phyloP scores from a whole-genome alignment of 805 yeast genomes.

The Clavispora vitiphila region DNA sequence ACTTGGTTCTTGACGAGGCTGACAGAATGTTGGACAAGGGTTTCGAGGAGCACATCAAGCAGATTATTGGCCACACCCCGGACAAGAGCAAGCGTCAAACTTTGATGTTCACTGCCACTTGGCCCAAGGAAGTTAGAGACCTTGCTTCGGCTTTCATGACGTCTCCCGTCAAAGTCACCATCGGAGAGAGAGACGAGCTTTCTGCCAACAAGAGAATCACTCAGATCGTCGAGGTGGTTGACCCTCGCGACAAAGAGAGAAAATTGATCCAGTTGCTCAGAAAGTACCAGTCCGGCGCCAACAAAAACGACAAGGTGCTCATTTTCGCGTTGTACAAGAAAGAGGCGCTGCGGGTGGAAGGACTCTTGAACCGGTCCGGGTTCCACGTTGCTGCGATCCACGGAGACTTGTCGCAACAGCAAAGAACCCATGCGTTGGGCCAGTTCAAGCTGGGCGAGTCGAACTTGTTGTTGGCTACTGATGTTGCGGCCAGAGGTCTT shows the following conservation, averaged over 20 bases:
- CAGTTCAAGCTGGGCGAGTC: slow-evolving; percentile 78
- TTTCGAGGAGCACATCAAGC: slow-evolving; percentile 91
- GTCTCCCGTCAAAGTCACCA: slow-evolving; percentile 79
- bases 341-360: slow-evolving; percentile 90
- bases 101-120: slow-evolving; percentile 98
- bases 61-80: slow-evolving; percentile 62
- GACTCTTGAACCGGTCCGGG: slow-evolving; percentile 64
- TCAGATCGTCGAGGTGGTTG: slow-evolving; percentile 87
- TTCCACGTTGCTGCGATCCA: slow-evolving; percentile 88
- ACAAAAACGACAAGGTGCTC: slow-evolving; percentile 73
- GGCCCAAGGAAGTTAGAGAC: slow-evolving; percentile 99
- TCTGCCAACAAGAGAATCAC: slow-evolving; percentile 91
- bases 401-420: slow-evolving; percentile 90
- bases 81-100: slow-evolving; percentile 63
- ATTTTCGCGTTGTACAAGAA: slow-evolving; percentile 94
- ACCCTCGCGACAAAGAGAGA: slow-evolving; percentile 73
- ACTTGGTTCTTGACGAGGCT: slow-evolving; percentile 92
- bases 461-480: slow-evolving; percentile 85
- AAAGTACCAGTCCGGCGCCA: slow-evolving; percentile 64
- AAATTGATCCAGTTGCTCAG: slow-evolving; percentile 65
- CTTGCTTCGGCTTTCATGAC: slow-evolving; percentile 83
- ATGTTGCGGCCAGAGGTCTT: slow-evolving; percentile 96
- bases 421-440: slow-evolving; percentile 82
- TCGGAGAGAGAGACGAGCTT: slow-evolving; percentile 92
- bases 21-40: slow-evolving; percentile 99